Base-by-base conservation (phyloP, 768 basidiomycete genomes). In the Daedalea quercina region DNA sequence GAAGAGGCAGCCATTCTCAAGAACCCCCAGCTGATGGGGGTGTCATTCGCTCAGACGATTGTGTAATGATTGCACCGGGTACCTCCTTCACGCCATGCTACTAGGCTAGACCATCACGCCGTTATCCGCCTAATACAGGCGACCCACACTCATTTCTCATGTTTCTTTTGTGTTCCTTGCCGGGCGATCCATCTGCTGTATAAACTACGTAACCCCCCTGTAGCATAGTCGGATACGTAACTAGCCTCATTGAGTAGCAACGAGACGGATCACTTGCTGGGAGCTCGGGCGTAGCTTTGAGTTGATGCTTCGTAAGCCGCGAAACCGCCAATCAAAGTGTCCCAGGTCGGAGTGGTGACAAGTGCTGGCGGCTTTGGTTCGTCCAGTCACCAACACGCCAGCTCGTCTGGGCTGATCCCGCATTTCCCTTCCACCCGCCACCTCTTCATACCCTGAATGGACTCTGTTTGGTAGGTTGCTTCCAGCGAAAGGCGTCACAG, bases 401-500 rank as follows among this genome's bases (percentile, higher is more conserved):
- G 53, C 55, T 61, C 53, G 22, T 9, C 26, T 44, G 54, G 50
- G 57, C 60, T 59, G 57, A 47, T 51, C 53, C 28, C 45, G 28
- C 42, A 50, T 45, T 49, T 53, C 49, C 37, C 9, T 54, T 20
- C 46, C 40, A 34, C 43, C 22, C 46, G 4, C 26, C 42, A 47
- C 43, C 43, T 52, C 45, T 23, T 56, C 52, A 51, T 43, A 48
- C 41, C n/a, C 61, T 57, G 58, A 34, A 66, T 66, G 65, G 65
- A 54, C 59, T 55, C 51, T 53, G 54, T 50, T 52, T 54, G 57
- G 56, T 60, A 61, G 57, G 52, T 54, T 44, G 42, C 47, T 46
- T 40, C 37, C 37, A 17, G 37, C 37, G 37, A 47, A 37, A 62
- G 57, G 61, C 60, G 57, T 58, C 49, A 60, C 35, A 61, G 61